Evolutionary conservation across 2,329 filamentous ascomycete genomes (phyloP), one percentile per base, ranked within the genome.

Genomic region (Byssoonygena ceratinophila): DNA sequence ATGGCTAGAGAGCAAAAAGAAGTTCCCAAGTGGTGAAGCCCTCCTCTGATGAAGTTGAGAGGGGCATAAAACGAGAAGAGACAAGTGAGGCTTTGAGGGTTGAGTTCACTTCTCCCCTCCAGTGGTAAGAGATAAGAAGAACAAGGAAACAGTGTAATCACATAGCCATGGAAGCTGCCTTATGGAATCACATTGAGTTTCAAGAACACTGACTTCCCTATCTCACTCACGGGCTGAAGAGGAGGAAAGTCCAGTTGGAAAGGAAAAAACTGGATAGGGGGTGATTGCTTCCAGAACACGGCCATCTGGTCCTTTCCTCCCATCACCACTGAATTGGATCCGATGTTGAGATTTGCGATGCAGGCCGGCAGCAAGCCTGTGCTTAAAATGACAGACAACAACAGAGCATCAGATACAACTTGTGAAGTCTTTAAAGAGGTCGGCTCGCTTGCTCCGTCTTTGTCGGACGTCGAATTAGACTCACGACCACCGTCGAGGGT

Each of bases 131-230:
- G 22, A 51, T 16, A 51, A 37, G 7, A 37, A 36, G 5, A 20
- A 14, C 18, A 40, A 43, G 29, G 36, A 34, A 16, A 50, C 14
- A 27, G 32, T n/a, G 27, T 29, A 45, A 18, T 40, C 39, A 27
- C n/a, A 45, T 44, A 36, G 27, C 49, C 8, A 18, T 45, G 39
- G 49, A 51, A 51, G 49, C 39, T 36, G 49, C 49, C 40, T 45
- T 40, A 51, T 51, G 8, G 37, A 34, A 22, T 23, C 27, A 27
- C 34, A 40, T 8, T 31, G 27, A 29, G 16, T 31, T 27, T 16
- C 12, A 31, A 31, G 43, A 16, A 43, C 22, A 34, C 36, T 23
- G 16, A 43, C 27, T 43, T 50, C 27, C 47, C 39, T 22, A 23
- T 31, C 37, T 16, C 5, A 34, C 29, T 9, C n/a, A 3, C 4